These are phyloP conservation scores for Russula olivacea DNA, from an alignment of 768 basidiomycete species.

Conservation along the genomic window DNA sequence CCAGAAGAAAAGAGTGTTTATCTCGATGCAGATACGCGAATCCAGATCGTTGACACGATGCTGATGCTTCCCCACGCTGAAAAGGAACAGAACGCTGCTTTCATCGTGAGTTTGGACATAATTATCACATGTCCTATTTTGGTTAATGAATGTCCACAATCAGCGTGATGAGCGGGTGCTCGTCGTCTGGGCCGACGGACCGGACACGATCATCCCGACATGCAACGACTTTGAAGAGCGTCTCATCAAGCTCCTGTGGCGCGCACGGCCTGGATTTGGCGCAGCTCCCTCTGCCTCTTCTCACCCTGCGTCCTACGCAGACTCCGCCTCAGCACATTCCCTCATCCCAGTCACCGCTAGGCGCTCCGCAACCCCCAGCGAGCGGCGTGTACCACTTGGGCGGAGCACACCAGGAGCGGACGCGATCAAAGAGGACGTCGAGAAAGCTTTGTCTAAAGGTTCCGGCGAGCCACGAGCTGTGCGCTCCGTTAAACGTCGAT, in stretches of 20 bases:
- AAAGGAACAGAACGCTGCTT: slow-evolving; percentile 57
- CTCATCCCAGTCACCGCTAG: slow-evolving; percentile 1
- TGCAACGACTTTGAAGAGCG: slow-evolving; percentile 50
- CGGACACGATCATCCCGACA: slow-evolving; percentile 65
- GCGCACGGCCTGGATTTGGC: slow-evolving; percentile 34
- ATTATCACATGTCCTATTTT: background rate
- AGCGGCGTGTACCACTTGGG: slow-evolving; percentile 10
- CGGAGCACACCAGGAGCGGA: slow-evolving; percentile 3
- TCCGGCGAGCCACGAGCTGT: slow-evolving; percentile 12
- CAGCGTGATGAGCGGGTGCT: slow-evolving; percentile 80
- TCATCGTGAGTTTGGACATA: slow-evolving; percentile 51
- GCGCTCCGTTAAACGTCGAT: slow-evolving; percentile 41
- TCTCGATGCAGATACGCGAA: slow-evolving; percentile 56
- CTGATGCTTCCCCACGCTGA: slow-evolving; percentile 58
- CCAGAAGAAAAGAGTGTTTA: slow-evolving; percentile 37
- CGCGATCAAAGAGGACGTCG: slow-evolving; percentile 2
- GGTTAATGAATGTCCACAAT: background rate
- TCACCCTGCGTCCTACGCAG: slow-evolving; percentile 27
- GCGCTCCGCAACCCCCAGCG: slow-evolving; percentile 12
- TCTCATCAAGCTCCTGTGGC: slow-evolving; percentile 53
- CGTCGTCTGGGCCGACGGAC: slow-evolving; percentile 77
- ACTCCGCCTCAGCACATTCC: slow-evolving; percentile 39
- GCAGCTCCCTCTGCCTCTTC: slow-evolving; percentile 29
- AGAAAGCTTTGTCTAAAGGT: slow-evolving; percentile 8
- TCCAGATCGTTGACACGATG: slow-evolving; percentile 80